Evolutionary conservation across 2,329 filamentous ascomycete species (phyloP).

Genomic region (Trichoderma koningiopsis): DNA sequence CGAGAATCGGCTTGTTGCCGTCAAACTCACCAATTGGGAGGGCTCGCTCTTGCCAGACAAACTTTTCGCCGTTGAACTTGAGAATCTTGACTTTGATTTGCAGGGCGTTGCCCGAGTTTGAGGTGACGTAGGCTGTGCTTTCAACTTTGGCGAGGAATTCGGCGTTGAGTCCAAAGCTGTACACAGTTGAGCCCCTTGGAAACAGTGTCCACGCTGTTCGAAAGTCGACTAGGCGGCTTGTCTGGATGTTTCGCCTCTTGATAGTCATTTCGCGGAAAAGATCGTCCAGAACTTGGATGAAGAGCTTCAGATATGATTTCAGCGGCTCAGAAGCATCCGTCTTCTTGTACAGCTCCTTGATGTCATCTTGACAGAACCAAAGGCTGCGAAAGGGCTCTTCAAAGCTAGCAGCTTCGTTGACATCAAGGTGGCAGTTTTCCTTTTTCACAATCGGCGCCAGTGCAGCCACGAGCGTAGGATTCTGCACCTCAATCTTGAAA

Average conservation of each 20-base stretch:
- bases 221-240: constrained; percentile 45
- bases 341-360: constrained; percentile 38
- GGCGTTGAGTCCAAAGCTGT: constrained; percentile 43
- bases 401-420: constrained; percentile 42
- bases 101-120: constrained; percentile 28
- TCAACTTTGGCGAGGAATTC: constrained; percentile 47
- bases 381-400: constrained; percentile 44
- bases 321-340: constrained; percentile 36
- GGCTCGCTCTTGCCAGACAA: constrained; percentile 43
- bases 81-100: constrained; percentile 40
- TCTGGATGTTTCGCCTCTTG: constrained; percentile 42
- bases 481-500: constrained; percentile 48
- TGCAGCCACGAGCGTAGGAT: constrained; percentile 44
- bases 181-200: constrained; percentile 43
- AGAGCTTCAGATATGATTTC: constrained; percentile 43
- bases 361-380: constrained; percentile 49
- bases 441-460: constrained; percentile 48
- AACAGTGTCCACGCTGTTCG: constrained; percentile 50
- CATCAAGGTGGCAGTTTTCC: constrained; percentile 45
- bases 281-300: constrained; percentile 47
- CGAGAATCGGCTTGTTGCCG: constrained; percentile 46
- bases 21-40: constrained; percentile 39
- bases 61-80: constrained; percentile 44
- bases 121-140: constrained; percentile 36
- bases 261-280: constrained; percentile 45